A percentile compares a stretch with the other conserved stretches of the same genome.
phyloP scores from a whole-genome alignment of 2,329 filamentous ascomycete genomes.

The Rutstroemia sp. region DNA sequence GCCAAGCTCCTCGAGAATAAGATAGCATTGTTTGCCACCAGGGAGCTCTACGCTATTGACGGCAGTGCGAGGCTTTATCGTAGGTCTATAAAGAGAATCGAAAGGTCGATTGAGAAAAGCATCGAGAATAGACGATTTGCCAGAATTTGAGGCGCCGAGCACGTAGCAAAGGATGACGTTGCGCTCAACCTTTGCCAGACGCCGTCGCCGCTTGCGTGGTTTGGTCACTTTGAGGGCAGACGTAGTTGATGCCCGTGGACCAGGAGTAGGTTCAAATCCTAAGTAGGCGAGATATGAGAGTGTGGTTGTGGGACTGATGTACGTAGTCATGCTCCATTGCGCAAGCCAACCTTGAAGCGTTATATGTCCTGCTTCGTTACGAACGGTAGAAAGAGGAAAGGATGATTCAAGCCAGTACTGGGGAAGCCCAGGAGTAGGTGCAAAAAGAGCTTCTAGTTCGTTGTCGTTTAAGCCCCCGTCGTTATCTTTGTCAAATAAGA shows the following conservation, averaged over 20 bases:
- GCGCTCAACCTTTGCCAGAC: conserved; percentile 79
- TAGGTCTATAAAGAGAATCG: conserved; percentile 76
- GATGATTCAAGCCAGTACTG: conserved; percentile 79
- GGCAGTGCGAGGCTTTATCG: conserved; percentile 86
- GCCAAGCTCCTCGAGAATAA: conserved; percentile 91
- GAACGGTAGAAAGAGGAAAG: conserved; percentile 89
- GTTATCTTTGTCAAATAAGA: conserved; percentile 95
- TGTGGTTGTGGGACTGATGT: conserved; percentile 89
- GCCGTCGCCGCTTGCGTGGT: conserved; percentile 74
- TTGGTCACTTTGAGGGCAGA: conserved; percentile 89
- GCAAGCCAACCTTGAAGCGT: conserved; percentile 97
- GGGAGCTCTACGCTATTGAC: conserved; percentile 96
- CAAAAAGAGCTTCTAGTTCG: conserved; percentile 81
- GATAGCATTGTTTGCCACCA: conserved; percentile 92
- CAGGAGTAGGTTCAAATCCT: conserved; percentile 79
- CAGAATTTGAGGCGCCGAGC: conserved; percentile 74
- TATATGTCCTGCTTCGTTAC: conserved; percentile 90
- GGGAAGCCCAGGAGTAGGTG: conserved; percentile 85
- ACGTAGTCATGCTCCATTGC: conserved; percentile 99
- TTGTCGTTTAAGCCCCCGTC: conserved; percentile 85
- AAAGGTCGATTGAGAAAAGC: conserved; percentile 88
- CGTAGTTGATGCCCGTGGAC: conserved; percentile 68
- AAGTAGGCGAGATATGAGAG: conserved; percentile 94
- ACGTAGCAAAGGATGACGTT: conserved; percentile 95
- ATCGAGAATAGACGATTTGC: conserved; percentile 86